Percentiles rank a stretch among this genome's conserved stretches.
These are phyloP conservation scores for Sungouiella thailandica DNA, from an alignment of 805 yeast genomes.

Conservation along the genomic window DNA sequence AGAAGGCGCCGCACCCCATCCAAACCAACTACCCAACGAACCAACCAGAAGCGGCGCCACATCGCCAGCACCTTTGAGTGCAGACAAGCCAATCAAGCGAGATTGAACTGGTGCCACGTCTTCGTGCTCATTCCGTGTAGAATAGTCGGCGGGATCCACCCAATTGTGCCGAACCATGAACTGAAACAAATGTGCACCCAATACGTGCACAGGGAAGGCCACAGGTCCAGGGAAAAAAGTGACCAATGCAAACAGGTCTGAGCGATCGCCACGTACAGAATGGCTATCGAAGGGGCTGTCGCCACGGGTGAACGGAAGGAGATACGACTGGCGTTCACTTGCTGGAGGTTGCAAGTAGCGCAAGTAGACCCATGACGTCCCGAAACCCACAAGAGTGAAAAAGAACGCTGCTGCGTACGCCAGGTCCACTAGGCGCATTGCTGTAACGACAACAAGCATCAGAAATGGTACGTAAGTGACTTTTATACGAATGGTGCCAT, in stretches of 20 bases:
- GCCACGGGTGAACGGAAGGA: constrained; percentile 28
- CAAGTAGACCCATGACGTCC: constrained; percentile 35
- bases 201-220: constrained; percentile 20
- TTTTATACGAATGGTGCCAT: constrained; percentile 42
- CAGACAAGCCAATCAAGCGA: constrained; percentile 34
- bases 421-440: constrained; percentile 14
- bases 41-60: constrained; percentile 26
- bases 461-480: constrained; percentile 38
- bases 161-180: constrained; percentile 16
- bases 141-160: constrained; percentile 20
- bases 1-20: too few relatives aligned
- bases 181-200: constrained; percentile 18
- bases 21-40: constrained; percentile 23
- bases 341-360: constrained; percentile 38
- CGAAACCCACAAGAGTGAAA: constrained; percentile 27
- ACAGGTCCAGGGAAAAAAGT: constrained; percentile 42
- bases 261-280: constrained; percentile 21
- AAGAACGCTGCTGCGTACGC: constrained; percentile 23
- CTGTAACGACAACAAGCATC: constrained; percentile 14
- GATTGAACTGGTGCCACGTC: constrained; percentile 31
- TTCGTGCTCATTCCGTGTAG: constrained; percentile 20
- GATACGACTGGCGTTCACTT: constrained; percentile 39
- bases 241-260: constrained; percentile 28
- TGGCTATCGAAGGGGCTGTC: constrained; percentile 7
- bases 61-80: constrained; percentile 37